Percentiles rank a stretch among this genome's conserved stretches.
Conservation (phyloP, 495 filamentous ascomycete genomes). For the Aspergillus taichungensis region DNA sequence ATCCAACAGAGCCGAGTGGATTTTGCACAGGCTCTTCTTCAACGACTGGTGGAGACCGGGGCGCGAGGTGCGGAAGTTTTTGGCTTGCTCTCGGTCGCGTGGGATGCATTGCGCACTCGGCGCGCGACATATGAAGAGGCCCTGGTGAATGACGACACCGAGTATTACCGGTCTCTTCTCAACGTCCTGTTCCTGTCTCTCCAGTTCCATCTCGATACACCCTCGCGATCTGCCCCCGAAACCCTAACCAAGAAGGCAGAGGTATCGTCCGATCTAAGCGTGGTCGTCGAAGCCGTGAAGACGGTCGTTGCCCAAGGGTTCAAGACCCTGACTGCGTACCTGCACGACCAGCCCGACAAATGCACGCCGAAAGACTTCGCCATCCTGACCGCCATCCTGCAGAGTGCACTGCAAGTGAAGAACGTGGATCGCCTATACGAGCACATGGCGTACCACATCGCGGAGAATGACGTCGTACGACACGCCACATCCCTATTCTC, state of each 20-base stretch:
- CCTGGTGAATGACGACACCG: conserved; percentile 48
- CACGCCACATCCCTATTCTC: conserved; percentile 83
- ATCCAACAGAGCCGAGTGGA: conserved; percentile 65
- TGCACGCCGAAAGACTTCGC: conserved; percentile 63
- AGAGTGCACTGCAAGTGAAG: conserved; percentile 63
- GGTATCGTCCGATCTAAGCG: conserved; percentile 36
- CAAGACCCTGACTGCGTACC: conserved; percentile 60
- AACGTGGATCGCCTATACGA: conserved; percentile 38
- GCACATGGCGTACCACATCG: conserved; percentile 59
- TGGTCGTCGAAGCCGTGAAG: conserved; percentile 64
- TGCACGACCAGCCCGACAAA: conserved; percentile 55
- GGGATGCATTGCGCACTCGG: conserved; percentile 55
- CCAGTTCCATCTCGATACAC: conserved; percentile 44
- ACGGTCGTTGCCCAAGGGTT: conserved; percentile 75
- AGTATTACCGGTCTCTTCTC: conserved; percentile 74
- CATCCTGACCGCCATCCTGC: conserved; percentile 81
- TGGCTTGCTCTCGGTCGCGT: conserved; percentile 54
- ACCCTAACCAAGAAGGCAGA: conserved; percentile 29
- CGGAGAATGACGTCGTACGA: conserved; percentile 56
- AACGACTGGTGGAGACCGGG: conserved; percentile 59
- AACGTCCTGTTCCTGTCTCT: conserved; percentile 78
- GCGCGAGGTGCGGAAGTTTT: conserved; percentile 52
- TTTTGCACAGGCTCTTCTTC: conserved; percentile 65
- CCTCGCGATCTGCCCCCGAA: conserved; percentile 20
- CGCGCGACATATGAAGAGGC: conserved; percentile 57